Conservation (phyloP, 148 eudicot genomes). For the Persicaria tinctoria region DNA sequence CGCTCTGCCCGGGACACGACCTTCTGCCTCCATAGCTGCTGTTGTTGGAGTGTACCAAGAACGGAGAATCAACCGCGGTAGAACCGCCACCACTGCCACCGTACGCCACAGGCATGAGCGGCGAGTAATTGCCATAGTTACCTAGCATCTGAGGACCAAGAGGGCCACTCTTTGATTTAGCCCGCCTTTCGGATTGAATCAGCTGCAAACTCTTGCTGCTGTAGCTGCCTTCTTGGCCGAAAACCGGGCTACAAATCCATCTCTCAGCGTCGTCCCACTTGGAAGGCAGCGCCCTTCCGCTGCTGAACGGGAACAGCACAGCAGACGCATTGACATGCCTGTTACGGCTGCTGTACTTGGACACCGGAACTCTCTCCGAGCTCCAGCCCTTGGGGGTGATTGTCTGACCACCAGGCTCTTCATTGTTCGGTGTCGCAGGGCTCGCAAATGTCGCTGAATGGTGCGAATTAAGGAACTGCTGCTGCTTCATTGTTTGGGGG, state of each 20-base stretch:
- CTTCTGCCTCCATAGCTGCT: conserved; percentile 22
- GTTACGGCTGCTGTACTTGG: conserved; percentile 25
- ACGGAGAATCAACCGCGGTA: conserved; percentile 34
- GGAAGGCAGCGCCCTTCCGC: conserved; percentile 76
- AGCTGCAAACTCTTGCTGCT: conserved; percentile 18
- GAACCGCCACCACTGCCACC: conserved; percentile 48
- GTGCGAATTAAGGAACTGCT: neutral
- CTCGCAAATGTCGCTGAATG: conserved; percentile 1
- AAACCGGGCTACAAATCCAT: conserved; percentile 87
- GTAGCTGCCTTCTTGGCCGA: conserved; percentile 24
- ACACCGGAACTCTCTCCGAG: conserved; percentile 68
- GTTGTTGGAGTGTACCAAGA: neutral
- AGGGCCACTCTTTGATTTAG: conserved; percentile 87
- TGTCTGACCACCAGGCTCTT: neutral
- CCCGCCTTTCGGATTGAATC: conserved; percentile 35
- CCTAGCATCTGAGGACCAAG: conserved; percentile 44
- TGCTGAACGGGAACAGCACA: conserved; percentile 61
- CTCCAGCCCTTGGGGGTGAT: conserved; percentile 56
- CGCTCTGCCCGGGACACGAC: conserved; percentile 23
- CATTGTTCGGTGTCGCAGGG: neutral
- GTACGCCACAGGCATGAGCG: conserved; percentile 30
- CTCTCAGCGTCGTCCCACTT: conserved; percentile 99
- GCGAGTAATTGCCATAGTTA: conserved; percentile 46
- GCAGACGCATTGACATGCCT: conserved; percentile 29
- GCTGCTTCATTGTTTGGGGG: neutral